Base-by-base conservation (phyloP, 2,329 filamentous ascomycete species). In the Aspergillus ibericus region DNA sequence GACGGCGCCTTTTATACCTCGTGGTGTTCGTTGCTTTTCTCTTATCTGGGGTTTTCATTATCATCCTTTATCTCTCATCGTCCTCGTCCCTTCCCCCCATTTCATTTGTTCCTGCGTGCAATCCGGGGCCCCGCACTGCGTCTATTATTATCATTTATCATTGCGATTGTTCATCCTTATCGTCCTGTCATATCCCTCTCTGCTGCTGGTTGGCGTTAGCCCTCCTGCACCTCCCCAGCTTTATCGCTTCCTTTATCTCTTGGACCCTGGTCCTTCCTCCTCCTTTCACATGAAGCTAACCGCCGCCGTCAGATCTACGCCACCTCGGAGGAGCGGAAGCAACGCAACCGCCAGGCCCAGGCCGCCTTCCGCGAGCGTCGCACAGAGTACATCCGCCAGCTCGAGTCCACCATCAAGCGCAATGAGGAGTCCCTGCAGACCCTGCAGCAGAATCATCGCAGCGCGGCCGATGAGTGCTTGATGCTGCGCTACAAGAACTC, bases 401-500 rank as follows among this genome's bases (percentile, higher is more conserved):
- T 99, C 25, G 95, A 99, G 79, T 92, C 93, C 68, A 96, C 93
- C 56, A 98, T 99, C 77, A 93, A 95, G 72, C 91, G 95, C 68
- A 93, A 98, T 82, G 95, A 99, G 78, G 92, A 96, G 70, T 93
- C 92, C 69, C 83, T 98, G 57, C 91, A 96, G 69, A 96, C 88
- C 70, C 83, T 99, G 60, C 95, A 98, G 78, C 90, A 93, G 71
- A 96, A 92, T 65, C 95, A 98, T 73, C 91, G 95, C 68, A 93
- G 87, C 70, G 95, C 95, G 58, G 92, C 93, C 58, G 95, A 98
- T 76, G 95, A 98, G 78, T 98, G 95, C 75, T 79, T 98, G 71
- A 98, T 99, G 95, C 83, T 99, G 68, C 89, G 95, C 59, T 99
- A 98, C 78, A 98, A 98, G 81, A 99, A 98, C 76, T 98, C 95